Conservation (phyloP, 176 grass and related monocot species). For the Tillandsia fasciculata region DNA sequence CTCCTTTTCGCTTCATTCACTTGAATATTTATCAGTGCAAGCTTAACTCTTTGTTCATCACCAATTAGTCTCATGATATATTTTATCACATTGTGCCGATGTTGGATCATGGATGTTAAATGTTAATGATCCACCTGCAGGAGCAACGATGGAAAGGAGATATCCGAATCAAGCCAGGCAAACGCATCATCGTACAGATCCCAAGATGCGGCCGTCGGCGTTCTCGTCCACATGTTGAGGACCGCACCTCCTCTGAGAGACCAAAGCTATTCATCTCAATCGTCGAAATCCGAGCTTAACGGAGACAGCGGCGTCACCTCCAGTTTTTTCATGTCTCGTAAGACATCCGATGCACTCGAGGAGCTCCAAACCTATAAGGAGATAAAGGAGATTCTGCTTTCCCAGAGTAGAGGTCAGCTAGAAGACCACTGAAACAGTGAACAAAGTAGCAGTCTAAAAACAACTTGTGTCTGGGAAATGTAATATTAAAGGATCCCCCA, state of each 20-base stretch:
- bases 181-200: constrained; percentile 57
- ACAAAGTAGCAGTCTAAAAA: not conserved
- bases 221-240: constrained; percentile 61
- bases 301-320: constrained; percentile 20
- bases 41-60: not conserved
- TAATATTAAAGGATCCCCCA: not conserved
- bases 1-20: not conserved
- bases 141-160: constrained; percentile 63
- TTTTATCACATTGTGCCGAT: not conserved
- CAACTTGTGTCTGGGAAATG: not conserved
- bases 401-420: constrained; percentile 30
- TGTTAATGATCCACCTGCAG: constrained; percentile 17
- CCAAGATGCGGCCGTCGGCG: constrained; percentile 73
- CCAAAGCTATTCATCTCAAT: constrained; percentile 42
- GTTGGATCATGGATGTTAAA: not conserved
- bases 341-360: constrained; percentile 55
- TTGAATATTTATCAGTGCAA: not conserved
- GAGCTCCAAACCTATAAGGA: constrained; percentile 61
- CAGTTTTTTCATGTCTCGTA: constrained; percentile 44
- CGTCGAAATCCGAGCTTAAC: constrained; percentile 31
- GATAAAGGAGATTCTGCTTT: constrained; percentile 54
- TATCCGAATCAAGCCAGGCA: constrained; percentile 28
- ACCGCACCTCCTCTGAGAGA: constrained; percentile 48
- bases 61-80: not conserved
- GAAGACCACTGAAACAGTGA: constrained; percentile 5